phyloP scores from a whole-genome alignment of 2,329 filamentous ascomycete species.

The Talaromyces amestolkiae region DNA sequence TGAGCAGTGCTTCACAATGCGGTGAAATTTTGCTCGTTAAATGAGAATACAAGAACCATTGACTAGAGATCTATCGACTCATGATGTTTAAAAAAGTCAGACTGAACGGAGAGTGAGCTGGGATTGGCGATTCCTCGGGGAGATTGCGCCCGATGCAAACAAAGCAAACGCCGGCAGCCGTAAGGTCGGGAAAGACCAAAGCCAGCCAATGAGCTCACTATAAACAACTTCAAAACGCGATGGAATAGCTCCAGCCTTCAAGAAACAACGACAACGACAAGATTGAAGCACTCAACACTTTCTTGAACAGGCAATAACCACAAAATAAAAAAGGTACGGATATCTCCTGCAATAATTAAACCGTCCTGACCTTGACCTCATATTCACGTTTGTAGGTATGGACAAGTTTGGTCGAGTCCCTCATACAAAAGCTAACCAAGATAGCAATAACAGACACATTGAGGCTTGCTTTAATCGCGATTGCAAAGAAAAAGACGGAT shows the following conservation, averaged over 20 bases:
- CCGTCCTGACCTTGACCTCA: background rate
- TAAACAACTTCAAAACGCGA: background rate
- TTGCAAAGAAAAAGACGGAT: background rate
- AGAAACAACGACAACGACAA: slow-evolving; percentile 5
- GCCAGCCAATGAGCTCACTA: background rate
- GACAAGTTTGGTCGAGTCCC: background rate
- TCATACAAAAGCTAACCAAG: background rate
- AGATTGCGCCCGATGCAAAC: background rate
- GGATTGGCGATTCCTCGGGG: background rate
- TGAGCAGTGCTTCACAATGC: background rate
- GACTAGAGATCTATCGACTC: background rate
- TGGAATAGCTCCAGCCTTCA: background rate
- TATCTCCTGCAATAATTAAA: no score
- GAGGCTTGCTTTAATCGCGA: background rate
- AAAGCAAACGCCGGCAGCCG: background rate
- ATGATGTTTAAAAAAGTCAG: background rate
- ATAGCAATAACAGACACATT: background rate
- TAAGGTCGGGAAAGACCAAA: background rate
- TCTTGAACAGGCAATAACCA: background rate
- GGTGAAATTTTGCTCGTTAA: no score
- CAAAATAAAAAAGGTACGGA: background rate
- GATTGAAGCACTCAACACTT: background rate
- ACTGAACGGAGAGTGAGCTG: background rate
- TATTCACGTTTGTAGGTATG: background rate
- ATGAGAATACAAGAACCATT: background rate